Conservation (phyloP, 2,329 filamentous ascomycete species). For the Pseudogymnoascus sp. region DNA sequence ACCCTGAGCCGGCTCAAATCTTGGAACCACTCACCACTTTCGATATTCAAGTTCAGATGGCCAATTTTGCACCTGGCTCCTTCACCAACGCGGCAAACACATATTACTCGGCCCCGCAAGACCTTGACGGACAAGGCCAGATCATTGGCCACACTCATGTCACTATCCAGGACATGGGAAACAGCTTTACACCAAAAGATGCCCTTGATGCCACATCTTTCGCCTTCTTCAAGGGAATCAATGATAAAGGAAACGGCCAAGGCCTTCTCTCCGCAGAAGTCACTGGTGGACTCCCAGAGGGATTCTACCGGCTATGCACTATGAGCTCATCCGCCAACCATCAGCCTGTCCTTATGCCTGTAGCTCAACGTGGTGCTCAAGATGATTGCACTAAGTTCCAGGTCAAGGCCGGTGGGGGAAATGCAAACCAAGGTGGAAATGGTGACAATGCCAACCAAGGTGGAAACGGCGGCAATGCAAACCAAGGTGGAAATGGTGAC, state of each 20-base stretch:
- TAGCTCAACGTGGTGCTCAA: slow-evolving; percentile 37
- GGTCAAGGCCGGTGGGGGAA: slow-evolving; percentile 18
- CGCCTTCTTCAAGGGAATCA: slow-evolving; percentile 36
- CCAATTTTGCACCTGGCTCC: slow-evolving; percentile 29
- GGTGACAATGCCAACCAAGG: neutral
- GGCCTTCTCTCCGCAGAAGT: slow-evolving; percentile 32
- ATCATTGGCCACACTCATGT: slow-evolving; percentile 33
- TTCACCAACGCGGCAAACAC: slow-evolving; percentile 33
- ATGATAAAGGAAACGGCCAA: slow-evolving; percentile 32
- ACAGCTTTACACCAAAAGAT: slow-evolving; percentile 24
- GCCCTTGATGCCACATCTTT: slow-evolving; percentile 28
- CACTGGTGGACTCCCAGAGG: slow-evolving; percentile 33
- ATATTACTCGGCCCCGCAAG: slow-evolving; percentile 33
- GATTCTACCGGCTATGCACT: slow-evolving; percentile 37
- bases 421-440: slow-evolving; percentile 6
- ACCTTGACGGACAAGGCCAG: slow-evolving; percentile 23
- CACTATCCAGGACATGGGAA: slow-evolving; percentile 31
- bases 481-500: too few relatives aligned
- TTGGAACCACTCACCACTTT: slow-evolving; percentile 20
- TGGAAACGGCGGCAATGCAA: neutral
- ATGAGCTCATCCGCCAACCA: slow-evolving; percentile 36
- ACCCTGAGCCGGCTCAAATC: slow-evolving; percentile 22
- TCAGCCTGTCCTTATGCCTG: slow-evolving; percentile 36
- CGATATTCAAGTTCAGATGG: slow-evolving; percentile 28
- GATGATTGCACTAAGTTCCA: slow-evolving; percentile 40